Conservation (phyloP, 192 early-diverging fungal species). For the Paraglomus occultum region DNA sequence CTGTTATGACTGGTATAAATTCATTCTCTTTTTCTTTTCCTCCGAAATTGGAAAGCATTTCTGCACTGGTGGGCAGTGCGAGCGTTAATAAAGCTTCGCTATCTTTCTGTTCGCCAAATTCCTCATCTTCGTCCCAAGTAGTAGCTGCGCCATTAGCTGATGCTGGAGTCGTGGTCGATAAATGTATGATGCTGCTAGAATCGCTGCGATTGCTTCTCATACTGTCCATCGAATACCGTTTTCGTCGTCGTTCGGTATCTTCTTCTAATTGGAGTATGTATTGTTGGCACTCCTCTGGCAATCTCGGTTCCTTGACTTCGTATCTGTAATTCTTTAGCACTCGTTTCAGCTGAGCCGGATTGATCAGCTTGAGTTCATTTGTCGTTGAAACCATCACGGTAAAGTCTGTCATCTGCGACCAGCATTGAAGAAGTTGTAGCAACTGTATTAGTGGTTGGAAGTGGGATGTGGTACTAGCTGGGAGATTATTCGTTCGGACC, state of each 20-base stretch:
- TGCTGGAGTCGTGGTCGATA: conserved; percentile 14
- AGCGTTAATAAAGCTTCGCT: conserved; percentile 24
- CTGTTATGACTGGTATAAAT: conserved; percentile 22
- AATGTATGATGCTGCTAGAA: conserved; percentile 23
- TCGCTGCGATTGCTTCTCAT: conserved; percentile 27
- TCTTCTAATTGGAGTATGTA: conserved; percentile 75
- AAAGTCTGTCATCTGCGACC: conserved; percentile 73
- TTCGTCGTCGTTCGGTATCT: conserved; percentile 56
- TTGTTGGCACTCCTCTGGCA: conserved; percentile 70
- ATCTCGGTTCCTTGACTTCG: conserved; percentile 77
- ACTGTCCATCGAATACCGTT: conserved; percentile 30
- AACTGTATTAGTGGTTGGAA: conserved; percentile 77
- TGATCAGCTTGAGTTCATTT: conserved; percentile 63
- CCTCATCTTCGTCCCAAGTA: conserved; percentile 29
- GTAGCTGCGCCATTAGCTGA: neutral
- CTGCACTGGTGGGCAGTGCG: conserved; percentile 27
- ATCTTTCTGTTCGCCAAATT: conserved; percentile 29
- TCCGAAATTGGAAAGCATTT: conserved; percentile 29
- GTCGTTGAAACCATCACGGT: conserved; percentile 72
- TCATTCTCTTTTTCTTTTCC: conserved; percentile 23
- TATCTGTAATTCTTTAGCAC: conserved; percentile 80
- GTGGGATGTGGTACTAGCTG: conserved; percentile 41
- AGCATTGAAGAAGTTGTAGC: conserved; percentile 77
- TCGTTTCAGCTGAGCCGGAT: conserved; percentile 70
- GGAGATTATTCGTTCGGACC: conserved; percentile 63